Conservation (phyloP, 257 asterid genomes). For the Solanum commersonii region DNA sequence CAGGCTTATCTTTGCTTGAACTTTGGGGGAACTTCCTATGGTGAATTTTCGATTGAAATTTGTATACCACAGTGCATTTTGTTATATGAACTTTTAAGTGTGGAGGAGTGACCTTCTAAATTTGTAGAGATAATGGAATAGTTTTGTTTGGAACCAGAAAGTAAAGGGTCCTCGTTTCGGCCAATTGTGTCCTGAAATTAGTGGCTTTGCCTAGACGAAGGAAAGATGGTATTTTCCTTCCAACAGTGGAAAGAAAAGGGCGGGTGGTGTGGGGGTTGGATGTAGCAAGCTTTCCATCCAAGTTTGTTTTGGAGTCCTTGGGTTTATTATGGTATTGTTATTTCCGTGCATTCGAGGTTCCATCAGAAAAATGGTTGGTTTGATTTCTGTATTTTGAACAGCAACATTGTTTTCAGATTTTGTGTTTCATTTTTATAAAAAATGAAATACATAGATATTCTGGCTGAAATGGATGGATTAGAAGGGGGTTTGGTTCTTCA, state of each 20-base stretch:
- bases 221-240: neutral
- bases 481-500: neutral
- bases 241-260: neutral
- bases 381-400: neutral
- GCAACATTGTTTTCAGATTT: neutral
- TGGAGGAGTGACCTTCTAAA: neutral
- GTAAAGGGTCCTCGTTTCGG: neutral
- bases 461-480: neutral
- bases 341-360: neutral
- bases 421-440: neutral
- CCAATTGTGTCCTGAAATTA: neutral
- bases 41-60: neutral
- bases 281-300: neutral
- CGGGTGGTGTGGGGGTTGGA: neutral
- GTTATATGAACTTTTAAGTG: neutral
- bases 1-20: neutral
- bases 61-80: neutral
- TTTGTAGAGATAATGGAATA: neutral
- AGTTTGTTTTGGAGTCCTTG: neutral
- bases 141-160: neutral
- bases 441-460: neutral
- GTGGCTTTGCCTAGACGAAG: neutral
- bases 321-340: neutral
- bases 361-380: neutral
- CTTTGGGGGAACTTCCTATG: neutral